These are phyloP conservation scores for Pythium chondricola DNA, from an alignment of 352 stramenopile species.

Conservation along the genomic window DNA sequence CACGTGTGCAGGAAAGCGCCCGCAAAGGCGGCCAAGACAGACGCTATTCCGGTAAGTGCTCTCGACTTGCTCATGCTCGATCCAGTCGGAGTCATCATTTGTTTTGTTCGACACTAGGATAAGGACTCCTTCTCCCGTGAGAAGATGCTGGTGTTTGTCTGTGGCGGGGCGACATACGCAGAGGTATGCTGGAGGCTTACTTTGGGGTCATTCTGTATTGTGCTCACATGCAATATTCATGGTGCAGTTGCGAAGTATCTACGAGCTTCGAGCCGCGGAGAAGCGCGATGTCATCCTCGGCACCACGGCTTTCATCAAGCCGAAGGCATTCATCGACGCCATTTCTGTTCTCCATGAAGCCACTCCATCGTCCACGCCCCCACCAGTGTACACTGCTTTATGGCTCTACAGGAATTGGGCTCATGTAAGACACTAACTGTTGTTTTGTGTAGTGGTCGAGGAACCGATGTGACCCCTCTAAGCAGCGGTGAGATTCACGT, in stretches of 20 bases:
- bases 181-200: conserved; percentile 86
- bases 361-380: conserved; percentile 17
- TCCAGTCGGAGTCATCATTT: too few species aligned
- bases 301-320: conserved; percentile 64
- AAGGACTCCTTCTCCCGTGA: conserved; percentile 61
- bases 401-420: not conserved
- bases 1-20: conserved; percentile 10
- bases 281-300: conserved; percentile 71
- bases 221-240: not conserved
- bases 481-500: conserved; percentile 65
- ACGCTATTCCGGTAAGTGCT: not conserved
- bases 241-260: conserved; percentile 70
- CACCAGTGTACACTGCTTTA: conserved; percentile 9
- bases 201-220: not conserved
- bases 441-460: conserved; percentile 20
- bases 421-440: not conserved
- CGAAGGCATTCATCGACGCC: conserved; percentile 46
- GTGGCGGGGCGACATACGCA: conserved; percentile 91
- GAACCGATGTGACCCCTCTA: conserved; percentile 47
- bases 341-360: conserved; percentile 61
- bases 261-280: conserved; percentile 58
- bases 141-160: conserved; percentile 94
- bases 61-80: too few species aligned
- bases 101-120: conserved; percentile 20
- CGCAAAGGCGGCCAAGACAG: conserved; percentile 6